These are phyloP conservation scores for Papilionanthe hybrid DNA, from an alignment of 116 monocot genomes.

Conservation along the genomic window DNA sequence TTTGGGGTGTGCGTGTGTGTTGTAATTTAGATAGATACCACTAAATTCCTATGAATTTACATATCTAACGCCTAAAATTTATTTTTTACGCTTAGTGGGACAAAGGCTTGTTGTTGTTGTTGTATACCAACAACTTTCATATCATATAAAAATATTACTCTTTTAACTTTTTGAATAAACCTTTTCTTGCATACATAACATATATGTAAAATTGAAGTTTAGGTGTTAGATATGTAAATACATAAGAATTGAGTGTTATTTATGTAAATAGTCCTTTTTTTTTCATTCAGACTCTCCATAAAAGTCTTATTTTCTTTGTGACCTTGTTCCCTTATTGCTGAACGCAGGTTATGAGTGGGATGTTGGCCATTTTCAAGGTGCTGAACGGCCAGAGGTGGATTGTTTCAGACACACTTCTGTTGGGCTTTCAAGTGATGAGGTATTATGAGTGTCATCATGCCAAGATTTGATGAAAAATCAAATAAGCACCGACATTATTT, in stretches of 20 bases:
- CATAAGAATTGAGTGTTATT: too few relatives aligned
- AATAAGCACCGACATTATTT: neutral
- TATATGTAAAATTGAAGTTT: too few relatives aligned
- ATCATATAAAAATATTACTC: neutral
- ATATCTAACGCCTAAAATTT: too few relatives aligned
- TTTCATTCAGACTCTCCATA: neutral
- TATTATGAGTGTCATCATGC: slow-evolving; percentile 14
- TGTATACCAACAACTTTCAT: neutral
- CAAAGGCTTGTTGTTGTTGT: too few relatives aligned
- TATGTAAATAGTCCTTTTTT: too few relatives aligned
- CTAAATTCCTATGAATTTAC: neutral
- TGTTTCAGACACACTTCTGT: slow-evolving; percentile 83
- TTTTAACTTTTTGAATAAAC: too few relatives aligned
- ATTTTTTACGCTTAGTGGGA: too few relatives aligned
- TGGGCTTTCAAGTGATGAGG: slow-evolving; percentile 70
- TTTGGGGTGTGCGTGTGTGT: too few relatives aligned
- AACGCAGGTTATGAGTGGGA: slow-evolving; percentile 96
- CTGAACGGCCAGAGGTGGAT: slow-evolving; percentile 81
- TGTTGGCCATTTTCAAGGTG: slow-evolving; percentile 94
- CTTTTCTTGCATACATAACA: too few relatives aligned
- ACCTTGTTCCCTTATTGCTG: neutral
- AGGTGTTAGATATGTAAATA: too few relatives aligned
- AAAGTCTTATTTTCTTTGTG: neutral
- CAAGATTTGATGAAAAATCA: neutral
- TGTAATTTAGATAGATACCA: neutral